Evolutionary conservation across 1,139 yeast genomes (phyloP).

Genomic region (Wickerhamomyces sp.): DNA sequence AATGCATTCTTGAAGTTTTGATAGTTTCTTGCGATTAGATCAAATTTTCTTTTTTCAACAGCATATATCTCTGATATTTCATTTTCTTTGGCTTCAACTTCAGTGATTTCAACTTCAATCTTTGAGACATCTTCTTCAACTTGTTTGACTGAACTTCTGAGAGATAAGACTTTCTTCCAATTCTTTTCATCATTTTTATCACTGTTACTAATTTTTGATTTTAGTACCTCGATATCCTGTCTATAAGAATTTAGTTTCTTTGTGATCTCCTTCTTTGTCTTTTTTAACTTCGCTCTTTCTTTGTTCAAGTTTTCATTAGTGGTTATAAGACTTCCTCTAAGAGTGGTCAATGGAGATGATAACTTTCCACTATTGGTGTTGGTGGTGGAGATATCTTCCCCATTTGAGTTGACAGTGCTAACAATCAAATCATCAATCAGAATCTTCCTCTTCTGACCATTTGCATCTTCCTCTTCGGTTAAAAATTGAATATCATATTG

Average conservation of each 20-base stretch:
- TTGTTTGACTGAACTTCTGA: slow-evolving; percentile 37
- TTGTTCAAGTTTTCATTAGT: slow-evolving; percentile 51
- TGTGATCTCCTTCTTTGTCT: slow-evolving; percentile 57
- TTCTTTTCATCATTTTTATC: slow-evolving; percentile 42
- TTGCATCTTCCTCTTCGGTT: slow-evolving; percentile 31
- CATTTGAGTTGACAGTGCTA: slow-evolving; percentile 31
- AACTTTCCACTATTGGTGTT: slow-evolving; percentile 20
- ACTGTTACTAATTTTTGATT: slow-evolving; percentile 42
- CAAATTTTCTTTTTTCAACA: slow-evolving; percentile 36
- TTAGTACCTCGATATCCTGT: slow-evolving; percentile 53
- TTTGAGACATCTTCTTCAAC: slow-evolving; percentile 34
- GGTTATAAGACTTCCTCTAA: slow-evolving; percentile 58
- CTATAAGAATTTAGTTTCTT: slow-evolving; percentile 48
- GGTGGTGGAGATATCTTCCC: slow-evolving; percentile 15
- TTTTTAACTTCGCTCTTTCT: slow-evolving; percentile 48
- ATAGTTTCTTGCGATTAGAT: slow-evolving; percentile 31
- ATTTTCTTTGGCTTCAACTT: slow-evolving; percentile 28
- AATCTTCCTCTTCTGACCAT: slow-evolving; percentile 28
- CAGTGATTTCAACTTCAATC: slow-evolving; percentile 33
- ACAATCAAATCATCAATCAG: slow-evolving; percentile 40
- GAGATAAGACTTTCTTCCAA: slow-evolving; percentile 37
- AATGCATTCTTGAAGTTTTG: slow-evolving; percentile 31
- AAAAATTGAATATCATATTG: slow-evolving; percentile 64
- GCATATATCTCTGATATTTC: slow-evolving; percentile 36
- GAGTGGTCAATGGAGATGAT: slow-evolving; percentile 48